Percentiles rank a stretch among this genome's conserved stretches.
These are phyloP conservation scores for Puccinia hordei DNA, from an alignment of 1,284 basidiomycete genomes.

Conservation along the genomic window DNA sequence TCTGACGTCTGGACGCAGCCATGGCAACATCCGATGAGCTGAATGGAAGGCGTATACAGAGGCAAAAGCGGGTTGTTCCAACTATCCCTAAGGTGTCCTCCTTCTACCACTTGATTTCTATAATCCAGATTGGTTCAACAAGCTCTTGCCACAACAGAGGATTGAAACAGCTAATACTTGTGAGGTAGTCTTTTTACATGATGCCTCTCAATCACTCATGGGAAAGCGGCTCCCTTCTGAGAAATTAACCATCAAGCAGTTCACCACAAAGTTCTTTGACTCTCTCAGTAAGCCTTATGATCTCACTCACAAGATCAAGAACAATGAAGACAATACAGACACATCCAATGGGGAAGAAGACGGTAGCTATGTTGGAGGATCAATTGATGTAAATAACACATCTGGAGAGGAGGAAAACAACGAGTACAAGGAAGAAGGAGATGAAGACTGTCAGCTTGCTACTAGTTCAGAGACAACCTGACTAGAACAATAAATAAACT, in stretches of 20 bases:
- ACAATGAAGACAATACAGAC: not conserved
- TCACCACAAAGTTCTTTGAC: conserved; percentile 17
- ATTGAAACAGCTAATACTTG: too few relatives aligned
- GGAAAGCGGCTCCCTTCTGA: not conserved
- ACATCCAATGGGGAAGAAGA: not conserved
- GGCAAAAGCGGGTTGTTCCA: not conserved
- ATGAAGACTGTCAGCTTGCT: too few relatives aligned
- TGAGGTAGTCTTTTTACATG: too few relatives aligned
- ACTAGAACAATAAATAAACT: too few relatives aligned
- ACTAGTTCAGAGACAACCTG: too few relatives aligned
- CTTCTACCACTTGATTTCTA: conserved; percentile 15
- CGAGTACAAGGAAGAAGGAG: too few relatives aligned
- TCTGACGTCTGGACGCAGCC: not conserved
- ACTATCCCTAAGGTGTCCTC: not conserved
- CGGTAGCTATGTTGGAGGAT: not conserved
- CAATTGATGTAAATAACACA: conserved; percentile 1
- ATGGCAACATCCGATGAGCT: not conserved
- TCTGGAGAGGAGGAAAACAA: not conserved
- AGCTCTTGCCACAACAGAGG: too few relatives aligned
- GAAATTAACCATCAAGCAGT: conserved; percentile 15
- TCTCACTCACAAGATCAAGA: conserved; percentile 12
- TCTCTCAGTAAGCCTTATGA: not conserved
- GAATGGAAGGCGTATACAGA: not conserved
- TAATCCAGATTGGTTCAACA: conserved; percentile 30
- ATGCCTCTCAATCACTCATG: not conserved